A percentile compares a stretch with the other conserved stretches of the same genome.
Evolutionary conservation across 2,329 filamentous ascomycete genomes (phyloP).

Genomic region (Aureobasidium uvarum): DNA sequence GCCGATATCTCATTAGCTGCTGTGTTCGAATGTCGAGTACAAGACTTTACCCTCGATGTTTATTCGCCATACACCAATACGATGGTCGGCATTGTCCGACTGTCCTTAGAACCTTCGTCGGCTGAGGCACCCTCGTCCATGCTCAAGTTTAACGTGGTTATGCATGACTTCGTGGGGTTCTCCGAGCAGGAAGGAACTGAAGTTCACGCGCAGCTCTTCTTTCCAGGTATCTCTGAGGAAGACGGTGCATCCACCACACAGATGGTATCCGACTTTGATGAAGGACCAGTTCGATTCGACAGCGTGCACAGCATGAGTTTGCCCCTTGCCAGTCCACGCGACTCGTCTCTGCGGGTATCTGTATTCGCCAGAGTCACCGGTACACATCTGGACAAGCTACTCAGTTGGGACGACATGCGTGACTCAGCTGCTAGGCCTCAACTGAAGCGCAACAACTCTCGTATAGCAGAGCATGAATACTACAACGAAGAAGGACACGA

Average conservation of each 20-base stretch:
- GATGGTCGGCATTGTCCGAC: slow-evolving; percentile 82
- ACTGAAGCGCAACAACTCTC: slow-evolving; percentile 59
- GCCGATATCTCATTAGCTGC: slow-evolving; percentile 87
- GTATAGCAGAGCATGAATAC: slow-evolving; percentile 89
- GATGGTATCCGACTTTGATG: slow-evolving; percentile 91
- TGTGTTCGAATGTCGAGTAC: slow-evolving; percentile 90
- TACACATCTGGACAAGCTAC: slow-evolving; percentile 94
- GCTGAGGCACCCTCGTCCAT: slow-evolving; percentile 89
- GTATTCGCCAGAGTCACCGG: slow-evolving; percentile 87
- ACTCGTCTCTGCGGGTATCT: slow-evolving; percentile 76
- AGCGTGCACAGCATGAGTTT: slow-evolving; percentile 98
- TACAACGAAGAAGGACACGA: slow-evolving; percentile 93
- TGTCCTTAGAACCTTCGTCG: slow-evolving; percentile 90
- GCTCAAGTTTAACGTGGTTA: slow-evolving; percentile 96
- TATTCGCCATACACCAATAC: slow-evolving; percentile 89
- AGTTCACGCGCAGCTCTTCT: slow-evolving; percentile 94
- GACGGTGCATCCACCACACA: slow-evolving; percentile 89
- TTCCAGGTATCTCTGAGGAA: slow-evolving; percentile 81
- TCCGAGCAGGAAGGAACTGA: slow-evolving; percentile 93
- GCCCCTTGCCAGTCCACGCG: slow-evolving; percentile 71
- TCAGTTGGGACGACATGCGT: slow-evolving; percentile 99
- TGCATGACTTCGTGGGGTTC: slow-evolving; percentile 94
- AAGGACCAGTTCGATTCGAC: slow-evolving; percentile 88
- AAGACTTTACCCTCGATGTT: slow-evolving; percentile 89
- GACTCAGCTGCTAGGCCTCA: slow-evolving; percentile 62